These are phyloP conservation scores for Cyanidium caldarium DNA, from an alignment of 23 red algal genomes.

Conservation along the genomic window DNA sequence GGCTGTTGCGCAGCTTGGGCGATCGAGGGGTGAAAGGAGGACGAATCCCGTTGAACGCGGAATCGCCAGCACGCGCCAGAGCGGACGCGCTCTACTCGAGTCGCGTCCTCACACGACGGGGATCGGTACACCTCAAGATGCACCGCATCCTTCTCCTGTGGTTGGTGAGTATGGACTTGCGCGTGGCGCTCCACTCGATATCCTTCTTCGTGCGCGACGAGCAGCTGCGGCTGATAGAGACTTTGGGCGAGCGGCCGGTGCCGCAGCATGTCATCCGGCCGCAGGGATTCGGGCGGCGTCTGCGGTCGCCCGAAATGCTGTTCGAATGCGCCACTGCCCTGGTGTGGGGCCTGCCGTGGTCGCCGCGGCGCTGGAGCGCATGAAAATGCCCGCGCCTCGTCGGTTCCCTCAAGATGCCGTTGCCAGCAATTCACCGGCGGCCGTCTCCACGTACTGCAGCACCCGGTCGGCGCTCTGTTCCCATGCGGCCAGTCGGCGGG, in stretches of 20 bases:
- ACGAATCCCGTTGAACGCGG: too few species aligned
- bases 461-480: constrained; percentile 24
- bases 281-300: neutral
- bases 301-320: neutral
- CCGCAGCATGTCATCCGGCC: neutral
- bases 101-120: too few species aligned
- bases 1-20: too few species aligned
- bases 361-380: neutral
- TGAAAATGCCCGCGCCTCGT: neutral
- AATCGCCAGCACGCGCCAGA: too few species aligned
- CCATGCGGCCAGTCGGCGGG: constrained; percentile 38
- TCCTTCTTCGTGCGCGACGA: neutral
- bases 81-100: too few species aligned
- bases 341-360: neutral
- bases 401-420: neutral
- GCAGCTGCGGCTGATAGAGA: neutral
- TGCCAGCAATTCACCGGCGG: constrained; percentile 20
- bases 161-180: neutral
- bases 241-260: neutral
- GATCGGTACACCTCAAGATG: too few species aligned
- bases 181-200: neutral
- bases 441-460: constrained; percentile 33
- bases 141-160: neutral
- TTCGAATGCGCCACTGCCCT: neutral
- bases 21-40: too few species aligned